Percentiles rank a stretch among this genome's conserved stretches.
Conservation (phyloP, 257 asterid genomes). For the Mentha longifolia region DNA sequence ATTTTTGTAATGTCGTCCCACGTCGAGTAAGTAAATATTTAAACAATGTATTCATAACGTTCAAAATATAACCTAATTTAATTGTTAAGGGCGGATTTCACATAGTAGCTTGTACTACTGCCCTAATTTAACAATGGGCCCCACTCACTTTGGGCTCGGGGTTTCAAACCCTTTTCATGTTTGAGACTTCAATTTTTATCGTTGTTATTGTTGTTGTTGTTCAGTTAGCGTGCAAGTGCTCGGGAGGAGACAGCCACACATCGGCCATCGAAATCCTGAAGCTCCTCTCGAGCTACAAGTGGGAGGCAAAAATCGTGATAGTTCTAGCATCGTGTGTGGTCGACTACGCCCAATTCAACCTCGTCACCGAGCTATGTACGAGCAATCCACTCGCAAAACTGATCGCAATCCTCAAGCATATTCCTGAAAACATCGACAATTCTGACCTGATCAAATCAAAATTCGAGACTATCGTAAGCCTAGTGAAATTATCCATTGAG, state of each 20-base stretch:
- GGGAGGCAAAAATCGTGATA: conserved; percentile 11
- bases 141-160: no score
- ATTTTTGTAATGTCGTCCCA: no score
- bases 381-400: conserved; percentile 62
- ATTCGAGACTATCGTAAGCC: conserved; percentile 54
- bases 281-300: neutral
- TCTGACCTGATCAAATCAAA: conserved; percentile 45
- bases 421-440: conserved; percentile 47
- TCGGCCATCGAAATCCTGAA: conserved; percentile 1
- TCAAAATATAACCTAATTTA: no score
- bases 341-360: neutral
- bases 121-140: no score
- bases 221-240: conserved; percentile 1
- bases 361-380: neutral
- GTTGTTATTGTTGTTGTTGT: neutral
- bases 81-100: no score
- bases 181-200: no score
- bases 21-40: no score
- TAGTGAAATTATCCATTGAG: conserved; percentile 58
- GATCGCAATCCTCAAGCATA: conserved; percentile 56
- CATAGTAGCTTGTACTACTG: no score
- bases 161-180: no score
- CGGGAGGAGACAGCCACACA: neutral
- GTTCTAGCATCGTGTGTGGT: neutral
- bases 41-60: no score